phyloP scores from a whole-genome alignment of 805 yeast species.

The Ogataea populi-albae region DNA sequence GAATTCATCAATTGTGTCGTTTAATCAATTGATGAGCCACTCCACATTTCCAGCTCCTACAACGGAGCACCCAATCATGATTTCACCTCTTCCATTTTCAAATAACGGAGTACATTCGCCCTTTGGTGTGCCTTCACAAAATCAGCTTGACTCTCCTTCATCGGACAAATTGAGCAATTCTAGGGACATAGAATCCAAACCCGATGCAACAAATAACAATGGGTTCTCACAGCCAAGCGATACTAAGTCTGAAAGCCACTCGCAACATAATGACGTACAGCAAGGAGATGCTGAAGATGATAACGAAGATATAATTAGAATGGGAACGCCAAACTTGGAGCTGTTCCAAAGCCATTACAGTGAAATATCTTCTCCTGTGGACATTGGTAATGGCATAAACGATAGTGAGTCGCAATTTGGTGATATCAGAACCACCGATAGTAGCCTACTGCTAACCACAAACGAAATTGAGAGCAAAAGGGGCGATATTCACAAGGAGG shows the following conservation, averaged over 20 bases:
- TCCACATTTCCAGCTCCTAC: constrained; percentile 37
- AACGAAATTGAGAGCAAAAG: constrained; percentile 4
- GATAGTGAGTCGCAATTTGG: constrained; percentile 7
- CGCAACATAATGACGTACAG: constrained; percentile 4
- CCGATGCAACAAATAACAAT: neutral
- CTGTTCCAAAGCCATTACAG: constrained; percentile 16
- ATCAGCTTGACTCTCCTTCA: constrained; percentile 7
- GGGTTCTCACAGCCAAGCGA: constrained; percentile 1
- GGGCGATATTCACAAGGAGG: constrained; percentile 11
- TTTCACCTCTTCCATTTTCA: constrained; percentile 12
- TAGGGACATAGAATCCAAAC: neutral
- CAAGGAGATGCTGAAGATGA: constrained; percentile 4
- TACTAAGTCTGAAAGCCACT: neutral
- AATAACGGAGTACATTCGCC: constrained; percentile 5
- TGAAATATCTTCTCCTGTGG: constrained; percentile 6
- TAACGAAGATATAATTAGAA: constrained; percentile 5
- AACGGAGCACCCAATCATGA: constrained; percentile 38
- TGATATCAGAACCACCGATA: constrained; percentile 1
- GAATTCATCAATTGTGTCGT: constrained; percentile 31
- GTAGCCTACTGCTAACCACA: constrained; percentile 9
- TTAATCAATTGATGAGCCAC: constrained; percentile 21
- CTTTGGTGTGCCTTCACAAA: constrained; percentile 5
- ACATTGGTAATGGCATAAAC: neutral
- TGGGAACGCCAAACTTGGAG: constrained; percentile 20
- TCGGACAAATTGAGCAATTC: constrained; percentile 3